Percentiles rank a stretch among this genome's conserved stretches.
Evolutionary conservation across 2,329 filamentous ascomycete genomes (phyloP).

Genomic region (Fusarium setosum): DNA sequence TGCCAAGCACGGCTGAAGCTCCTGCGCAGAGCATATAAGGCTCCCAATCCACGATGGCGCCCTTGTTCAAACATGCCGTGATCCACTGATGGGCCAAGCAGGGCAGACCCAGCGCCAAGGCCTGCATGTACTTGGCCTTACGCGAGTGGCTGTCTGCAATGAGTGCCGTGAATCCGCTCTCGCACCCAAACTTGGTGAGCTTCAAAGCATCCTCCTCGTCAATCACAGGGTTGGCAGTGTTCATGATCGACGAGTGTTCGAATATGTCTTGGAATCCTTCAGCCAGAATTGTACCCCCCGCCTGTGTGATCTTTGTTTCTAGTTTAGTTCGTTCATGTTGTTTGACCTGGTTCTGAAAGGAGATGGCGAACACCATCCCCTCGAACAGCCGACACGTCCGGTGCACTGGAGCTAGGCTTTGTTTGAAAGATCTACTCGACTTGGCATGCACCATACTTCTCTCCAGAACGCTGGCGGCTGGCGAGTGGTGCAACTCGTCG

Average conservation of each 20-base stretch:
- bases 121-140: constrained; percentile 93
- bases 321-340: constrained; percentile 58
- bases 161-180: constrained; percentile 82
- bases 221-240: constrained; percentile 44
- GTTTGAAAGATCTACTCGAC: constrained; percentile 40
- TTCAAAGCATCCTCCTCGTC: constrained; percentile 54
- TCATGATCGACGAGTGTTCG: constrained; percentile 55
- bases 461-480: constrained; percentile 50
- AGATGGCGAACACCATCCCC: constrained; percentile 89
- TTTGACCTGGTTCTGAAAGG: constrained; percentile 66
- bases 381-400: constrained; percentile 66
- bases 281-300: constrained; percentile 78
- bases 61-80: constrained; percentile 73
- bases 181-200: constrained; percentile 63
- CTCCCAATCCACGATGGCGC: constrained; percentile 76
- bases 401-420: constrained; percentile 41
- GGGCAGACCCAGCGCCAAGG: constrained; percentile 87
- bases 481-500: constrained; percentile 60
- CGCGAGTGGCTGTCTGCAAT: constrained; percentile 89
- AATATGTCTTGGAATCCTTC: constrained; percentile 88
- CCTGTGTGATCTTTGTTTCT: constrained; percentile 71
- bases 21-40: constrained; percentile 89
- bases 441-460: constrained; percentile 49
- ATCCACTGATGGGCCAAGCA: constrained; percentile 89
- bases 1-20: constrained; percentile 79